Base-by-base conservation (phyloP, 176 grass and related monocot species). In the Triticum monococcum region DNA sequence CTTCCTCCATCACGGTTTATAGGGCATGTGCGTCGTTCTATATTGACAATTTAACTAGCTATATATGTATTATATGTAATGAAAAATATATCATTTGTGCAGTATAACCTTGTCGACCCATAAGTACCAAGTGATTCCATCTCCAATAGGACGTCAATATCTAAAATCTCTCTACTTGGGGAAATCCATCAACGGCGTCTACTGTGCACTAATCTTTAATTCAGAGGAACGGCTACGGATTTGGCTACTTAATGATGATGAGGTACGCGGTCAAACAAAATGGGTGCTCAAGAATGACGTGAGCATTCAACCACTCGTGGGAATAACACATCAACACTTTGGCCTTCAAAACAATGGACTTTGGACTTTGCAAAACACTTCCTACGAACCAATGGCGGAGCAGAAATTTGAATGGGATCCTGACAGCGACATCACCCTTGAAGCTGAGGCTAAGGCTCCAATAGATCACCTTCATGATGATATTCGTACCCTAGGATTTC, bases 221-320 rank as follows among this genome's bases (percentile, higher is more conserved):
- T 7, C 0, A 16, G 32, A 9, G 67, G 8, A 69, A 22, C 31
- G 67, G 35, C 33, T 70, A 36, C 31, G 8, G 3, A 22, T 70
- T 70, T 70, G 67, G 67, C 17, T 70, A 5, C 67, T 70, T 52
- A 45, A 45, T 45, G 48, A 50, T 69, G 46, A 52, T 70, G 67
- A 37, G 32, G 18, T 37, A 70, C 59, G 48, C 4, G 20, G 28
- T 56, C 66, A 71, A 33, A 36, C 68, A 13, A 67, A 83, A n/a
- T 83, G 80, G 80, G 80, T 71, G 48, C 33, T 83, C 22, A 72
- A 59, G 31, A 72, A 14, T 38, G 10, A 83, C n/a, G 68, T 83
- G 12, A 72, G 7, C 66, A 68, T 68, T 20, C 7, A 68, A 22
- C 32, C 67, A 37, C 31, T 69, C 35, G 67, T 69, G 17, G 4